Conservation (phyloP, 1,284 basidiomycete species). For the Serendipita sp. region DNA sequence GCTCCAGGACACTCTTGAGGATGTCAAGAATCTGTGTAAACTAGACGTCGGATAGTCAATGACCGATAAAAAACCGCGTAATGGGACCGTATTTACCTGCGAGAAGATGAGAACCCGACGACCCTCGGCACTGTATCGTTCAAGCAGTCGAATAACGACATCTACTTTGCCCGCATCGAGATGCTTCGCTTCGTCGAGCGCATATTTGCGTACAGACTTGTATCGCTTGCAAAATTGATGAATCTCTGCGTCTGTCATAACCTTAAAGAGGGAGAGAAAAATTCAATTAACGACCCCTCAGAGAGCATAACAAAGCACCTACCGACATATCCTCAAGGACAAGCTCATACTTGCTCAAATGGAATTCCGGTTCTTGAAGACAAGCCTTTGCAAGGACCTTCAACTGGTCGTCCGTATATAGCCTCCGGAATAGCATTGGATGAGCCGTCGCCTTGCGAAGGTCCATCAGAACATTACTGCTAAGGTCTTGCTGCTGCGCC, state of each 20-base stretch:
- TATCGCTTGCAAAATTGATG: conserved; percentile 70
- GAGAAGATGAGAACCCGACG: conserved; percentile 89
- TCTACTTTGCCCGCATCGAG: conserved; percentile 83
- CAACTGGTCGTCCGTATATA: conserved; percentile 69
- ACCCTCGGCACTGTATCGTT: conserved; percentile 51
- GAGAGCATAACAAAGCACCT: conserved; percentile 12
- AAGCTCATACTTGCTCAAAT: conserved; percentile 56
- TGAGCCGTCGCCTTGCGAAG: conserved; percentile 91
- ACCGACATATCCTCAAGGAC: conserved; percentile 80
- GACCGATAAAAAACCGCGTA: not conserved
- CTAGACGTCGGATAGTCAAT: conserved; percentile 25
- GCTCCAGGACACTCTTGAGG: conserved; percentile 70
- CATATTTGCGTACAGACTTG: conserved; percentile 72
- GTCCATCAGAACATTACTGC: conserved; percentile 88
- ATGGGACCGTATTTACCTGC: conserved; percentile 40
- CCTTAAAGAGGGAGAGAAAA: conserved; percentile 27
- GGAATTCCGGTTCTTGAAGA: conserved; percentile 83
- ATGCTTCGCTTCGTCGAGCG: conserved; percentile 64
- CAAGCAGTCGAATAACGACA: conserved; percentile 58
- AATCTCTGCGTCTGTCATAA: conserved; percentile 91
- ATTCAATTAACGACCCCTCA: not conserved
- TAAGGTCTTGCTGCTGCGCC: conserved; percentile 53
- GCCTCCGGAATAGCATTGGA: conserved; percentile 84
- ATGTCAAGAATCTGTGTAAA: conserved; percentile 95
- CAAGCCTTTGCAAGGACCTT: conserved; percentile 66